These are phyloP conservation scores for Ustilago bromivora DNA, from an alignment of 1,284 basidiomycete genomes.

Conservation along the genomic window DNA sequence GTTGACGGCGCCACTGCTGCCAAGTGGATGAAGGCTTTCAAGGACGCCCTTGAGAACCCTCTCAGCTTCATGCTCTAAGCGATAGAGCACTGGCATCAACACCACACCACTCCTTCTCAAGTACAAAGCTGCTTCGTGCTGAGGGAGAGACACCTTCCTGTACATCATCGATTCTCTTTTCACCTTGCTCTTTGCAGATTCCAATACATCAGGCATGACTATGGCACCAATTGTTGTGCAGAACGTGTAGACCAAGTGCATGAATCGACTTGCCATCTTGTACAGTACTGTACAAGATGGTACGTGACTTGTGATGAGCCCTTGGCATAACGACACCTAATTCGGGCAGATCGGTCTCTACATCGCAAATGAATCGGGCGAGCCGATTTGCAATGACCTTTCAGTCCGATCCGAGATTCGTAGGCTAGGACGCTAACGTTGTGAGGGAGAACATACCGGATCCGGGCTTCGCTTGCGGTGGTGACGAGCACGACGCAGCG, in stretches of 20 bases:
- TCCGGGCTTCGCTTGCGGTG: slow-evolving; percentile 26
- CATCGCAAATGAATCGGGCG: background rate
- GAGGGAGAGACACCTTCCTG: background rate
- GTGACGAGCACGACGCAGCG: background rate
- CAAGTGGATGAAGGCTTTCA: slow-evolving; percentile 82
- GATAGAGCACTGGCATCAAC: background rate
- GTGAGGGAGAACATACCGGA: slow-evolving; percentile 2
- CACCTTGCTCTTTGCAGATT: slow-evolving; percentile 13
- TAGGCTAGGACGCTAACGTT: background rate
- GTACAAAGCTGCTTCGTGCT: background rate
- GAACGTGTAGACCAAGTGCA: too few species aligned
- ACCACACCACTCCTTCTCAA: background rate
- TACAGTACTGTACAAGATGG: too few species aligned
- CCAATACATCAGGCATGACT: slow-evolving; percentile 13
- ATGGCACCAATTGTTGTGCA: background rate
- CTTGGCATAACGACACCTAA: too few species aligned
- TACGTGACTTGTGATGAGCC: too few species aligned
- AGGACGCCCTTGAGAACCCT: slow-evolving; percentile 96
- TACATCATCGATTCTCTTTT: slow-evolving; percentile 18
- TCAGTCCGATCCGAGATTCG: background rate
- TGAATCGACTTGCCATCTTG: too few species aligned
- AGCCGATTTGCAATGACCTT: background rate
- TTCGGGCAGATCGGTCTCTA: background rate
- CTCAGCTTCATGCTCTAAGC: slow-evolving; percentile 71
- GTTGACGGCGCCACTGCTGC: slow-evolving; percentile 74